phyloP scores from a whole-genome alignment of 2,329 filamentous ascomycete species.

The Aureobasidium sp. region DNA sequence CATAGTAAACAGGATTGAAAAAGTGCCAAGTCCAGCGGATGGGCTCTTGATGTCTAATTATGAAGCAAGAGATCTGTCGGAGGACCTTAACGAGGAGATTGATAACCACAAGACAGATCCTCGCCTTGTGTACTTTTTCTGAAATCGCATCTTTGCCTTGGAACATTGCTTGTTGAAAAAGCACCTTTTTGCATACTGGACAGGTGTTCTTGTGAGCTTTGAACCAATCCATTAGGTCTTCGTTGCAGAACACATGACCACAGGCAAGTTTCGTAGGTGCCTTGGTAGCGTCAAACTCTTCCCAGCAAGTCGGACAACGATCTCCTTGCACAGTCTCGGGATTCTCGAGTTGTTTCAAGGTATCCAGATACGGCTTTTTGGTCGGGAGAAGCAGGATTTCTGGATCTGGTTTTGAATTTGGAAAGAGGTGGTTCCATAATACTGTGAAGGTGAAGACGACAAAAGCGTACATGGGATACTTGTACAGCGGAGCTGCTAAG shows the following conservation, averaged over 20 bases:
- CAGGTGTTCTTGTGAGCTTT: neutral
- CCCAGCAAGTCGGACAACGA: slow-evolving; percentile 1
- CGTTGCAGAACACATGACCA: neutral
- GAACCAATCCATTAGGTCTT: neutral
- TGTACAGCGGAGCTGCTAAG: neutral
- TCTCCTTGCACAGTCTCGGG: neutral
- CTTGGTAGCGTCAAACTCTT: neutral
- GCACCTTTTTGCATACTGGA: neutral
- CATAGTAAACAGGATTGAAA: no score
- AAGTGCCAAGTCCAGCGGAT: no score
- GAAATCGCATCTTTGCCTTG: neutral
- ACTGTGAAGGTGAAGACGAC: neutral
- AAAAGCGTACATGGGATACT: neutral
- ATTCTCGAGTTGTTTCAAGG: neutral
- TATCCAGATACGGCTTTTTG: neutral
- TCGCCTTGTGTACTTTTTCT: neutral
- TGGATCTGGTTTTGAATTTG: neutral
- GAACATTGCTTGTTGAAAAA: neutral
- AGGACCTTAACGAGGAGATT: no score
- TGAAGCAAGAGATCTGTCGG: no score
- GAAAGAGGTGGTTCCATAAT: neutral
- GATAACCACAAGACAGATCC: neutral
- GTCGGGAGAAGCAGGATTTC: neutral
- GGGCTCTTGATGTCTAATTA: no score
- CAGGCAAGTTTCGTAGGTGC: neutral